Evolutionary conservation across 495 filamentous ascomycete species (phyloP).

Genomic region (Talaromyces proteolyticus): DNA sequence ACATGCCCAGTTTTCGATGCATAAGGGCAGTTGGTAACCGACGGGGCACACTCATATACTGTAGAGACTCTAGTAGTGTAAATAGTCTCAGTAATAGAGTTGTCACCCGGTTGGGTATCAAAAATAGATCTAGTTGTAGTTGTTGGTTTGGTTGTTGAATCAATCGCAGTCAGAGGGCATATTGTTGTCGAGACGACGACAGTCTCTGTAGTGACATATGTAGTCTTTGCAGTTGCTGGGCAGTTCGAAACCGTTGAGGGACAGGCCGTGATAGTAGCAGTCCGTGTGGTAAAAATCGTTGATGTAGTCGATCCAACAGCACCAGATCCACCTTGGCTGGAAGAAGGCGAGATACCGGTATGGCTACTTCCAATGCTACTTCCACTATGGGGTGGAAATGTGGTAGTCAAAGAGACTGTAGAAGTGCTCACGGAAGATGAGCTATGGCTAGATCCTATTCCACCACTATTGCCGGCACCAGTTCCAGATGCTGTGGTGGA

Average conservation of each 20-base stretch:
- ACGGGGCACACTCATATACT: slow-evolving; percentile 3
- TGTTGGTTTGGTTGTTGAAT: neutral
- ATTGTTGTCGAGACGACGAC: slow-evolving; percentile 12
- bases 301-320: slow-evolving; percentile 8
- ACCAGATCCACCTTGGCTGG: neutral
- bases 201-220: slow-evolving; percentile 11
- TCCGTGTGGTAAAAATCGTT: slow-evolving; percentile 10
- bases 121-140: neutral
- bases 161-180: slow-evolving; percentile 8
- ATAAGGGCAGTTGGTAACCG: slow-evolving; percentile 8
- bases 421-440: slow-evolving; percentile 7
- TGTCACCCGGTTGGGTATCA: neutral
- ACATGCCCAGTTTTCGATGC: slow-evolving; percentile 4
- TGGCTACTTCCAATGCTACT: neutral
- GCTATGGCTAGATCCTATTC: neutral
- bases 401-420: neutral
- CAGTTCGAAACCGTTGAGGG: slow-evolving; percentile 12
- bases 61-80: slow-evolving; percentile 3
- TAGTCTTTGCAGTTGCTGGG: slow-evolving; percentile 7
- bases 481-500: neutral
- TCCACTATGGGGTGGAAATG: slow-evolving; percentile 1
- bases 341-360: too few relatives aligned
- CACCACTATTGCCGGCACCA: neutral
- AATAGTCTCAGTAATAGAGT: slow-evolving; percentile 7
- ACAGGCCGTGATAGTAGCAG: slow-evolving; percentile 14